Evolutionary conservation across 1,284 basidiomycete species (phyloP), one percentile per base, ranked within the genome.

Genomic region (Thecaphora thlaspeos): DNA sequence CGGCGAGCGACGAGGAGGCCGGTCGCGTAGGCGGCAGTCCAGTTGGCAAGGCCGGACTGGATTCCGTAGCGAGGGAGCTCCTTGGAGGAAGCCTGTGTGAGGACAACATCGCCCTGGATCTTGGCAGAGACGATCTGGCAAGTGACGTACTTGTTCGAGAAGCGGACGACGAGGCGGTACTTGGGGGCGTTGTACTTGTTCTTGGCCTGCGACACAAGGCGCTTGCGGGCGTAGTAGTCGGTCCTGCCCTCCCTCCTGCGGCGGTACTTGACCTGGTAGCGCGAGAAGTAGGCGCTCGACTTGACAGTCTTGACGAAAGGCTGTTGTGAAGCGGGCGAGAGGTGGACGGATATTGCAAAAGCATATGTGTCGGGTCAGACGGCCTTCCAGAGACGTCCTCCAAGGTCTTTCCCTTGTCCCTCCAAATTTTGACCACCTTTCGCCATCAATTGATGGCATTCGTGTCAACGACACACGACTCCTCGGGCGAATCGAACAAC

Each of bases 121-220:
- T 95, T 95, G 72, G 95, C 92, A 80, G 96, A 96, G 79, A 92
- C 85, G 75, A 99, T 88, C 82, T 98, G 75, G 64, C 73, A 74
- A 46, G 72, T 73, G 47, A 76, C 65, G 58, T 68, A 77, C 36
- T 62, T 60, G 75, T 77, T 77, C 45, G 72, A 75, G 72, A 96
- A 92, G 74, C 95, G 91, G 77, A 98, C 95, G 60, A 97, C 95
- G 44, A 97, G 87, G 63, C 93, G 90, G 84, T 96, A 97, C 84
- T 97, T 97, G 64, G 92, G 93, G 36, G 91, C 90, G 77, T 95
- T 94, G 51, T 97, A 98, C 85, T 98, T 98, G 88, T 97, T 98
- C 86, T 98, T 99, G 68, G 94, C 92, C 85, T 99, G 95, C 55
- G 89, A 87, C 68, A 96, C 86, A 53, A 98, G 85, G 74, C 91